Evolutionary conservation across 2,329 filamentous ascomycete genomes (phyloP).

Genomic region (Aspergillus aculeatus): DNA sequence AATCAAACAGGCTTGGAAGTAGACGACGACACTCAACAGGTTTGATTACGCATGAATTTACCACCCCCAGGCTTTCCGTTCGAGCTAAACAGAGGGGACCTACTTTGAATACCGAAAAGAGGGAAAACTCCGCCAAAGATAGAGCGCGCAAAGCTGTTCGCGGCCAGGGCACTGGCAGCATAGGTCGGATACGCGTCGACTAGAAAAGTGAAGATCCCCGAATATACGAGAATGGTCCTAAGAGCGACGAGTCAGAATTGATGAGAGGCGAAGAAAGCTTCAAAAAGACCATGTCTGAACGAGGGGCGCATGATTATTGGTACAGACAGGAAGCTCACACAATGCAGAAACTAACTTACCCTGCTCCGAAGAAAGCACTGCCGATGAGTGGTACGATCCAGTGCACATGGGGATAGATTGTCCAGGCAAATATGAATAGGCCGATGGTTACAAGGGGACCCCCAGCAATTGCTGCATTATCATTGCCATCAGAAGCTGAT

Average conservation of each 20-base stretch:
- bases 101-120: conserved; percentile 65
- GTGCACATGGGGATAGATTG: conserved; percentile 68
- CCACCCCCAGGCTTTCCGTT: neutral
- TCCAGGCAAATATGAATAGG: conserved; percentile 88
- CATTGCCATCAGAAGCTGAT: conserved; percentile 8
- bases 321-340: neutral
- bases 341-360: conserved; percentile 55
- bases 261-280: neutral
- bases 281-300: neutral
- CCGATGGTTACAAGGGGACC: conserved; percentile 74
- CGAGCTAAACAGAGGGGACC: conserved; percentile 18
- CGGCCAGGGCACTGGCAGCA: conserved; percentile 66
- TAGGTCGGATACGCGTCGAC: conserved; percentile 59
- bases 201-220: conserved; percentile 83
- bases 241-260: conserved; percentile 18
- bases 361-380: conserved; percentile 67
- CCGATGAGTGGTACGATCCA: conserved; percentile 77
- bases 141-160: conserved; percentile 77
- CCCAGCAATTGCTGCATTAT: conserved; percentile 60
- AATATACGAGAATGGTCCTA: conserved; percentile 75
- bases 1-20: neutral
- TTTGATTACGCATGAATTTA: neutral
- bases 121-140: conserved; percentile 77
- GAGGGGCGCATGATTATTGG: neutral
- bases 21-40: neutral